These are phyloP conservation scores for Schwanniomyces vanrijiae DNA, from an alignment of 805 yeast genomes.

Conservation along the genomic window DNA sequence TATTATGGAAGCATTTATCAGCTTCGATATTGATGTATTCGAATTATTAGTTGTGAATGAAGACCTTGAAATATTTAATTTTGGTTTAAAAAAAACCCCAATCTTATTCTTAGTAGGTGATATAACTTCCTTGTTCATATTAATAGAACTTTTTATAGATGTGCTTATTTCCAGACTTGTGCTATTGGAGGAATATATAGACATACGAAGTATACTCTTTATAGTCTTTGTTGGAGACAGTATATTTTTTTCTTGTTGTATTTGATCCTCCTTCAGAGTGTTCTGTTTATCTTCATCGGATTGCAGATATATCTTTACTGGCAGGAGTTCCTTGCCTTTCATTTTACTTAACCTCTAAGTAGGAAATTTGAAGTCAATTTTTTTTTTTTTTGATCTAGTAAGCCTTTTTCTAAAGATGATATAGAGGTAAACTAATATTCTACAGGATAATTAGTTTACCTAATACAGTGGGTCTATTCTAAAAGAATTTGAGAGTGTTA, in stretches of 20 bases:
- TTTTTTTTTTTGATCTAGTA: neutral
- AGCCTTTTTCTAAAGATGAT: neutral
- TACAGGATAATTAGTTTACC: neutral
- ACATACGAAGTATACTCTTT: neutral
- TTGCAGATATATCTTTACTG: neutral
- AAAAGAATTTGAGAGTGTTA: neutral
- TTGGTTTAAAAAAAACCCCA: slow-evolving; percentile 16
- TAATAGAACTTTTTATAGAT: neutral
- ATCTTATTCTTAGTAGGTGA: neutral
- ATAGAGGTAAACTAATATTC: neutral
- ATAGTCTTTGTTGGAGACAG: slow-evolving; percentile 1
- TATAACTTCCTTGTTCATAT: neutral
- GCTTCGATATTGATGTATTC: neutral
- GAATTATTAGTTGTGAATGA: slow-evolving; percentile 7
- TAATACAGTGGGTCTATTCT: neutral
- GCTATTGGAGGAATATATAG: neutral
- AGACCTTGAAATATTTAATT: slow-evolving; percentile 18
- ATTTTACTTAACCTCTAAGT: no score
- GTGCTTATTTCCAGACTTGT: neutral
- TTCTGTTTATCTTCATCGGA: neutral
- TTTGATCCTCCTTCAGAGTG: neutral
- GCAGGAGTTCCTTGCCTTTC: neutral
- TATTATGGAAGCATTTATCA: neutral
- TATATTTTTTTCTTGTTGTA: neutral
- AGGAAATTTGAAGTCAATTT: no score